Percentiles rank a stretch among this genome's conserved stretches.
phyloP scores from a whole-genome alignment of 192 early-diverging fungal genomes.

The Coemansia reversa region DNA sequence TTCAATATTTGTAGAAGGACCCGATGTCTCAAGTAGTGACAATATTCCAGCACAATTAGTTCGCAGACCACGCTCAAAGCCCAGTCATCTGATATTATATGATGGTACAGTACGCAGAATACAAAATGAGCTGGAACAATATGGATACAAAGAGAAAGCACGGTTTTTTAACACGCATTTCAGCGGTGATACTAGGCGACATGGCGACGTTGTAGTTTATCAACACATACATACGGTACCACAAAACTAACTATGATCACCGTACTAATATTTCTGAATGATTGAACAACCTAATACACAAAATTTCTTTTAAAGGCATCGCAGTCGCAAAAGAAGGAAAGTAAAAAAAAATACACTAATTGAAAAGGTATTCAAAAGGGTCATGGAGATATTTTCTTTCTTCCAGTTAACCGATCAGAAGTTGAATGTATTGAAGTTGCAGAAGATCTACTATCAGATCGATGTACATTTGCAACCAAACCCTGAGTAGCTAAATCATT shows the following conservation, averaged over 20 bases:
- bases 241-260: not conserved
- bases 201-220: constrained; percentile 82
- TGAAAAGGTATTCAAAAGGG: not conserved
- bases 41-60: not conserved
- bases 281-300: constrained; percentile 5
- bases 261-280: not conserved
- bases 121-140: constrained; percentile 27
- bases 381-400: constrained; percentile 14
- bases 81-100: constrained; percentile 80
- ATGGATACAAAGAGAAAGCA: constrained; percentile 64
- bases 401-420: constrained; percentile 25
- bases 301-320: not conserved
- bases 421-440: constrained; percentile 33
- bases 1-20: constrained; percentile 21
- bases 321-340: not conserved
- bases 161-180: constrained; percentile 94
- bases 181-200: constrained; percentile 72
- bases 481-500: not conserved
- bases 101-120: constrained; percentile 57
- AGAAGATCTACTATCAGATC: constrained; percentile 42
- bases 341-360: not conserved
- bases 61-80: constrained; percentile 45
- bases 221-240: constrained; percentile 25
- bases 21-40: not conserved
- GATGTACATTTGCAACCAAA: constrained; percentile 1